Evolutionary conservation across 495 filamentous ascomycete genomes (phyloP).

Genomic region (Acidiella bohemica): DNA sequence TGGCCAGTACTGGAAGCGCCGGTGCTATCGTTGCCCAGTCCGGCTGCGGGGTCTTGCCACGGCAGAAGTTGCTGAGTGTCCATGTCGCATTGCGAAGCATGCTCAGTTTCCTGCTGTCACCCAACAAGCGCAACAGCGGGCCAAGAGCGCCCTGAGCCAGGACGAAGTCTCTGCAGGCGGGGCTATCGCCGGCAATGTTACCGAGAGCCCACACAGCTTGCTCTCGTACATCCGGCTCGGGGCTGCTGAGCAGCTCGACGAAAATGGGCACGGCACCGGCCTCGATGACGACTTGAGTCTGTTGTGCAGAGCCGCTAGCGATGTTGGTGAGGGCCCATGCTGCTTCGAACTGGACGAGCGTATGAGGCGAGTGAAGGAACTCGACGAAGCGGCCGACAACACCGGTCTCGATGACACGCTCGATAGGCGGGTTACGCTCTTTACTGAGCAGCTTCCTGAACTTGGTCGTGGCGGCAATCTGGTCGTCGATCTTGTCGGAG

Average conservation of each 20-base stretch:
- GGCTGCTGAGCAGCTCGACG: constrained; percentile 85
- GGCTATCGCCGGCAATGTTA: constrained; percentile 98
- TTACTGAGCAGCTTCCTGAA: constrained; percentile 96
- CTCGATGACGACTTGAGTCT: constrained; percentile 98
- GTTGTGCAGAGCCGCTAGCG: constrained; percentile 88
- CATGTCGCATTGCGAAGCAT: constrained; percentile 99
- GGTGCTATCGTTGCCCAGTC: constrained; percentile 95
- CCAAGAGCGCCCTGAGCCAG: constrained; percentile 77
- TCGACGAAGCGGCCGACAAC: constrained; percentile 96
- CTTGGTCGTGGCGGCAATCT: constrained; percentile 98
- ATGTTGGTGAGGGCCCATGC: constrained; percentile 99
- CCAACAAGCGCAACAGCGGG: constrained; percentile 75
- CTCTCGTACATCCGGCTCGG: constrained; percentile 95
- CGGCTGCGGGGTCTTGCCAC: constrained; percentile 97
- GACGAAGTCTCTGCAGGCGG: constrained; percentile 91
- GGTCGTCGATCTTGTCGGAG: constrained; percentile 93
- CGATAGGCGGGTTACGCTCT: constrained; percentile 97
- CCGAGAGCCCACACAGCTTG: constrained; percentile 98
- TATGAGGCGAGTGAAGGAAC: constrained; percentile 96
- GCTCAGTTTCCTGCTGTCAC: constrained; percentile 96
- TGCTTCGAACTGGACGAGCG: constrained; percentile 96
- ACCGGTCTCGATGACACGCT: constrained; percentile 97
- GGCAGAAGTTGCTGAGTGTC: constrained; percentile 99
- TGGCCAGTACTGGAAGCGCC: constrained; percentile 89
- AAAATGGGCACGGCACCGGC: constrained; percentile 98